phyloP scores from a whole-genome alignment of 2,329 filamentous ascomycete species.

The Ophiostoma himal-ulmi region DNA sequence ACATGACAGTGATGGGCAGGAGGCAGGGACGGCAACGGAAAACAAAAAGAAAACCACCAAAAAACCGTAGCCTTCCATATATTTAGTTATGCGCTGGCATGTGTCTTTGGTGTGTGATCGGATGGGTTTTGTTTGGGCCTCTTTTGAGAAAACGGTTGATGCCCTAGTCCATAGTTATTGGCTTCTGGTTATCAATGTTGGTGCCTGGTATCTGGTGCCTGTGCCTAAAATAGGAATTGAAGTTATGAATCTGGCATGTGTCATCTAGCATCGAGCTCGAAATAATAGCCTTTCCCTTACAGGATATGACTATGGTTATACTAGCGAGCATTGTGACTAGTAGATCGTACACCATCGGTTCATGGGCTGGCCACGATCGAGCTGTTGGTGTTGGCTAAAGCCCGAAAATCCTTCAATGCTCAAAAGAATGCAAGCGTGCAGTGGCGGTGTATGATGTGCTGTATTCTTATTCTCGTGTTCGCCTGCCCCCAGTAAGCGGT shows the following conservation, averaged over 20 bases:
- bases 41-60: background rate
- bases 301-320: background rate
- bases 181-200: background rate
- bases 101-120: background rate
- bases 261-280: background rate
- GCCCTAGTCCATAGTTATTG: background rate
- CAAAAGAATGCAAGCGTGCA: background rate
- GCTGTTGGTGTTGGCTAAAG: constrained; percentile 7
- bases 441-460: constrained; percentile 7
- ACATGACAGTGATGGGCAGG: constrained; percentile 6
- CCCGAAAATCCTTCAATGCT: background rate
- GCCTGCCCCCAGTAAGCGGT: background rate
- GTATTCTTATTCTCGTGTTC: background rate
- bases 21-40: background rate
- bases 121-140: background rate
- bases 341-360: constrained; percentile 17
- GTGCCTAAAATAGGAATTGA: background rate
- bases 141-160: background rate
- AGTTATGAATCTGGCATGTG: background rate
- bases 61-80: background rate
- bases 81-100: background rate
- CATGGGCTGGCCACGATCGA: too few relatives aligned
- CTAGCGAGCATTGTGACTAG: background rate
- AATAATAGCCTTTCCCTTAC: background rate
- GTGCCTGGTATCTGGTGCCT: background rate